Conservation (phyloP, 1,284 basidiomycete genomes). For the Fomitopsis betulina region DNA sequence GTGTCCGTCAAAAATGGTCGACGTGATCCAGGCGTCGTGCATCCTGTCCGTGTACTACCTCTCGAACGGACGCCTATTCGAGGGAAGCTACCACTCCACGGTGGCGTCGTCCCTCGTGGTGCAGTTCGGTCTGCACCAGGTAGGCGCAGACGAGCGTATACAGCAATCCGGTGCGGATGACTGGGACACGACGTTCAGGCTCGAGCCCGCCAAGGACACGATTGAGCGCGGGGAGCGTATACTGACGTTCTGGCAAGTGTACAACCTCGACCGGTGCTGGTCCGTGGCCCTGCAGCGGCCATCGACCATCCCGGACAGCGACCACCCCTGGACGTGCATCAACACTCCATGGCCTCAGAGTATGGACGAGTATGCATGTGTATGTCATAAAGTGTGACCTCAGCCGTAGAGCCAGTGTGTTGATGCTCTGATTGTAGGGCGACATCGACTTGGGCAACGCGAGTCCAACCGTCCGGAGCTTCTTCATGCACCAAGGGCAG, state of each 20-base stretch:
- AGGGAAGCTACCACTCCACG: constrained; percentile 69
- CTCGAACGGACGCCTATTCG: constrained; percentile 64
- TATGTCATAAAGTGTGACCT: constrained; percentile 7
- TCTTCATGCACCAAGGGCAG: constrained; percentile 50
- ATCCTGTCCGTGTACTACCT: constrained; percentile 70
- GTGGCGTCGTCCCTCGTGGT: constrained; percentile 63
- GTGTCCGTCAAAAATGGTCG: constrained; percentile 48
- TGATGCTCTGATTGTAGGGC: constrained; percentile 37
- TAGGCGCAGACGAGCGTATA: constrained; percentile 29
- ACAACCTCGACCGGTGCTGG: constrained; percentile 38
- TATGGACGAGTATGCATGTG: constrained; percentile 28
- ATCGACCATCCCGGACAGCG: constrained; percentile 34
- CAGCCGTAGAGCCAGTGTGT: background rate
- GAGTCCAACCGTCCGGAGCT: constrained; percentile 54
- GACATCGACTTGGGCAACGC: constrained; percentile 44
- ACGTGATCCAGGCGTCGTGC: constrained; percentile 70
- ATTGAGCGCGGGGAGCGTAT: constrained; percentile 39
- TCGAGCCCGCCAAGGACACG: constrained; percentile 53
- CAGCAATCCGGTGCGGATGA: constrained; percentile 26
- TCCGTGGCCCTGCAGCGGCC: constrained; percentile 36
- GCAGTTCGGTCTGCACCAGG: constrained; percentile 61
- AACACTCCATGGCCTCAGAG: constrained; percentile 38
- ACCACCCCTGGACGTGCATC: constrained; percentile 31
- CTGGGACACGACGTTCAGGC: constrained; percentile 39
- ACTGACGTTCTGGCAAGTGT: constrained; percentile 40